Evolutionary conservation across 1,139 yeast species (phyloP), one percentile per base, ranked within the genome.

Genomic region (Yamadazyma diddensiae): DNA sequence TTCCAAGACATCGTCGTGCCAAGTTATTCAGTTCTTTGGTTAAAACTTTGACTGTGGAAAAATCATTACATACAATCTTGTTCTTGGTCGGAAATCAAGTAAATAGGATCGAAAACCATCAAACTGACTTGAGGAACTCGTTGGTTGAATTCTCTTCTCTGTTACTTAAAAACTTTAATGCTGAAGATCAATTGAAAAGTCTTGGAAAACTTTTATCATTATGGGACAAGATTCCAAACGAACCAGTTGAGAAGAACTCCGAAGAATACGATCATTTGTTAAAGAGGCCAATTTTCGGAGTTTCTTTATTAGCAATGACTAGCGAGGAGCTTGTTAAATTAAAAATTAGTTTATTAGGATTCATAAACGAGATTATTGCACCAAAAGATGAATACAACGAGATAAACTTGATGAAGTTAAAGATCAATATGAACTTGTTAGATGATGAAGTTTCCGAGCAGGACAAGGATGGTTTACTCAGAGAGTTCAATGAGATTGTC

Each of bases 1-100:
- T 92, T 45, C 99, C 99, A 42, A 79, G 95, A 55, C 98, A 92
- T 55, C 84, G 99, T 59, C 77, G 98, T 48, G 94, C 85, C 31
- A 81, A 80, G 51, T 65, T 94, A 36, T 92, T 86, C 52, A 73
- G 85, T 3, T 81, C 94, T 0, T 70, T 92, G 44, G 78, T 90
- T 11, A 72, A 72, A 46, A 83, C 97, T 2, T 66, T 92, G 41
- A 90, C 92, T n/a, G 66, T 82, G 29, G 69, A 67, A 9, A 62
- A 69, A 29, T 77, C 95, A 2, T 67, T 90, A 45, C 86, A 84
- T 46, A 68, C 84, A 32, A 72, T 92, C 30, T 59, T 90, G 44
- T 82, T 86, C 50, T 70, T 92, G 47, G 73, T 90, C 48, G 92
- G 94, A 28, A 86, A 78, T 48, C 94, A 86, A 53, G 85, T 75